Evolutionary conservation across 2,329 filamentous ascomycete genomes (phyloP).

Genomic region (Aspergillus clavatus): DNA sequence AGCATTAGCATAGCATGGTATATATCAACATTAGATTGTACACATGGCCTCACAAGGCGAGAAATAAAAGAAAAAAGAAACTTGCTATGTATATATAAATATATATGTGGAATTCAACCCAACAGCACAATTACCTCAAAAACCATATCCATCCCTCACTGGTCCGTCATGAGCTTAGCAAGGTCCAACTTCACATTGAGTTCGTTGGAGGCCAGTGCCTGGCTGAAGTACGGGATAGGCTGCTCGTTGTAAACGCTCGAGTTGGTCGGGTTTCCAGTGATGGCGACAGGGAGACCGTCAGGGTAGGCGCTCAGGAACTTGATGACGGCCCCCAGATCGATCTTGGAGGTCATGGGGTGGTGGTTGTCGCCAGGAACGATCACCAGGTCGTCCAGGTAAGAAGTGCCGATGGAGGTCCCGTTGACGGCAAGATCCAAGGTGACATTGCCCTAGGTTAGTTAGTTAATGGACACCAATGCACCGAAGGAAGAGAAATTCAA

Average conservation of each 20-base stretch:
- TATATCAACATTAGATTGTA: background rate
- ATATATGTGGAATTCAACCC: no score
- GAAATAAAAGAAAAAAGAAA: slow-evolving; percentile 5
- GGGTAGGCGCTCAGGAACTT: slow-evolving; percentile 37
- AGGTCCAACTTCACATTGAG: slow-evolving; percentile 46
- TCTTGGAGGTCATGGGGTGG: slow-evolving; percentile 45
- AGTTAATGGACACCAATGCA: slow-evolving; percentile 2
- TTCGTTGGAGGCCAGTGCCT: slow-evolving; percentile 45
- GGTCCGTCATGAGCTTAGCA: slow-evolving; percentile 26
- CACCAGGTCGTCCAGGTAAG: slow-evolving; percentile 48
- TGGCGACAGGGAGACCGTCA: slow-evolving; percentile 49
- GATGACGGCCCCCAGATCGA: slow-evolving; percentile 41
- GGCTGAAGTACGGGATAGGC: slow-evolving; percentile 51
- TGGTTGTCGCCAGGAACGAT: slow-evolving; percentile 53
- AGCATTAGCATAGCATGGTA: background rate
- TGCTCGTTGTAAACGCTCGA: slow-evolving; percentile 46
- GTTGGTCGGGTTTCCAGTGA: slow-evolving; percentile 49
- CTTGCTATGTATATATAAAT: background rate
- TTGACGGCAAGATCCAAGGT: slow-evolving; percentile 50
- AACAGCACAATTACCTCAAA: no score
- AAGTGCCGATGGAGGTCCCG: slow-evolving; percentile 46
- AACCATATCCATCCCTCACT: no score
- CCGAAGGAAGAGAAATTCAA: background rate
- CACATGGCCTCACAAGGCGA: background rate
- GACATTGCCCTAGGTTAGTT: slow-evolving; percentile 46